Percentiles rank a stretch among this genome's conserved stretches.
These are phyloP conservation scores for Clonostachys rhizophaga DNA, from an alignment of 2,329 filamentous ascomycete species.

Conservation along the genomic window DNA sequence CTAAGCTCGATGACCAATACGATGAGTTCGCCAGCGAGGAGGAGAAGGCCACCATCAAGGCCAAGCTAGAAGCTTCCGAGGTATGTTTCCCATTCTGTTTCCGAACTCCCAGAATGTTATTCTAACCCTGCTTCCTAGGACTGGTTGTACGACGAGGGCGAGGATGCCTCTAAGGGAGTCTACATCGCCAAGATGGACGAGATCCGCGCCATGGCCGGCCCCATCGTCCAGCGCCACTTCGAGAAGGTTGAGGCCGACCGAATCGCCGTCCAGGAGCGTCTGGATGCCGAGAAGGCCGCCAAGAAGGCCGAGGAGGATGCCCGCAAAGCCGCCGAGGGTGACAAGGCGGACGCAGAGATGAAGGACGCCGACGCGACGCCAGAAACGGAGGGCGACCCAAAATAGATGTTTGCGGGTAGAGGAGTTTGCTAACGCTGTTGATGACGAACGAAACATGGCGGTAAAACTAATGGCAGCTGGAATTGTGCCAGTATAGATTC, in stretches of 20 bases:
- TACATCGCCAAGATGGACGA: constrained; percentile 96
- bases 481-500: no score
- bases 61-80: constrained; percentile 80
- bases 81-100: constrained; percentile 47
- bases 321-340: constrained; percentile 46
- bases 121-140: constrained; percentile 51
- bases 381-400: constrained; percentile 35
- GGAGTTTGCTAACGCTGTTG: constrained; percentile 3
- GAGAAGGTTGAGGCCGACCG: constrained; percentile 91
- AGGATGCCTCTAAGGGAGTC: constrained; percentile 88
- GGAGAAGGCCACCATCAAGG: constrained; percentile 82
- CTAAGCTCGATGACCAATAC: constrained; percentile 91
- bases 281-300: constrained; percentile 73
- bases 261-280: constrained; percentile 68
- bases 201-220: constrained; percentile 83
- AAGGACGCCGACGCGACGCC: constrained; percentile 52
- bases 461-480: background rate
- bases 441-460: constrained; percentile 11
- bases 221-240: constrained; percentile 90
- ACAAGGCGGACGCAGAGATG: constrained; percentile 59
- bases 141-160: constrained; percentile 97
- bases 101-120: background rate
- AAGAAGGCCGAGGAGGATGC: constrained; percentile 62
- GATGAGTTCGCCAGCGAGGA: constrained; percentile 84
- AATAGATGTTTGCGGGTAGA: constrained; percentile 15